These are phyloP conservation scores for Cichorium intybus DNA, from an alignment of 140 eudicot genomes.

Conservation along the genomic window DNA sequence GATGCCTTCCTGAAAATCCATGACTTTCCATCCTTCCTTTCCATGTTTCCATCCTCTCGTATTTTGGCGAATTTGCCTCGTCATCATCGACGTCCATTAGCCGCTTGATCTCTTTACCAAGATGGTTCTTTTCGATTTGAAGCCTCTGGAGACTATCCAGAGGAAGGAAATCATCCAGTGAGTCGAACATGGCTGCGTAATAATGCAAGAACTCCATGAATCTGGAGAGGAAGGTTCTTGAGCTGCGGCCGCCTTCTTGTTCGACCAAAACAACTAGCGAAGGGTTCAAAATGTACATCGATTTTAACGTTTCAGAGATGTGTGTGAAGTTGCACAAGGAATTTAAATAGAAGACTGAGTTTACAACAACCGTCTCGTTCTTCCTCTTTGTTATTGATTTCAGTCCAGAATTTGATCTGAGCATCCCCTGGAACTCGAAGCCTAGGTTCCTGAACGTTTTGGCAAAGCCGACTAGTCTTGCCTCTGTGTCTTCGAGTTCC, in stretches of 20 bases:
- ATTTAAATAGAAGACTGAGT: conserved; percentile 52
- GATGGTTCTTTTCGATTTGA: conserved; percentile 69
- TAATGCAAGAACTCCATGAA: conserved; percentile 87
- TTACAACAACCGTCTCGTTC: conserved; percentile 64
- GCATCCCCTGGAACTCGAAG: conserved; percentile 64
- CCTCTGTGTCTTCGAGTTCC: conserved; percentile 66
- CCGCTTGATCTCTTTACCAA: conserved; percentile 72
- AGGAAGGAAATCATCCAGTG: conserved; percentile 81
- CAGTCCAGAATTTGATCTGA: conserved; percentile 36
- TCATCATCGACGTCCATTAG: conserved; percentile 43
- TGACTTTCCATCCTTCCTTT: conserved; percentile 70
- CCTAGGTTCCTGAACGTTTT: conserved; percentile 49
- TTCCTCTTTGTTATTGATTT: conserved; percentile 35
- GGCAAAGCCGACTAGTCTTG: conserved; percentile 61
- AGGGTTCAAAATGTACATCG: conserved; percentile 43
- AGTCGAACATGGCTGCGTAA: conserved; percentile 87
- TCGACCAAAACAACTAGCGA: conserved; percentile 59
- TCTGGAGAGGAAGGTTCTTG: conserved; percentile 57
- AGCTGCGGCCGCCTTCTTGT: conserved; percentile 66
- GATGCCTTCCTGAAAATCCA: conserved; percentile 51
- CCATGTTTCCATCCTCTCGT: conserved; percentile 79
- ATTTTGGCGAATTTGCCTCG: conserved; percentile 35
- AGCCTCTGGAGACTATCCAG: conserved; percentile 59
- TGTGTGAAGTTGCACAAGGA: conserved; percentile 35
- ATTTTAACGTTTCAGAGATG: conserved; percentile 54